Conservation (phyloP, 257 asterid genomes). For the Anisodus acutangulus region DNA sequence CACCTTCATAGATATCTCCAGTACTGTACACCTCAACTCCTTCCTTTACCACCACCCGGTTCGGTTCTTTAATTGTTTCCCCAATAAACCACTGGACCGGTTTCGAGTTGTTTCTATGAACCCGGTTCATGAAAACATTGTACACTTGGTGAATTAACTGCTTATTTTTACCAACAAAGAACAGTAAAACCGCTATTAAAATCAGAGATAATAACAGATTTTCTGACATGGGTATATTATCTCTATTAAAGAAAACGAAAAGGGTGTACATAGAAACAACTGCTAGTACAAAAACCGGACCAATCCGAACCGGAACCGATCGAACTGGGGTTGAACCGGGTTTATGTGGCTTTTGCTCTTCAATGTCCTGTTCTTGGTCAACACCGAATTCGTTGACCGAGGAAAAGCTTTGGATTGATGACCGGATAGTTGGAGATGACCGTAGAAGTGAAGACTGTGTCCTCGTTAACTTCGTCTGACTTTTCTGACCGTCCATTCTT, state of each 20-base stretch:
- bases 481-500: slow-evolving; percentile 75
- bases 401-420: slow-evolving; percentile 78
- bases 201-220: slow-evolving; percentile 61
- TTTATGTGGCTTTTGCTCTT: slow-evolving; percentile 90
- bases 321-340: slow-evolving; percentile 39
- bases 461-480: slow-evolving; percentile 78
- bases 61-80: slow-evolving; percentile 46
- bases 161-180: slow-evolving; percentile 53
- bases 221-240: slow-evolving; percentile 62
- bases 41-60: slow-evolving; percentile 36
- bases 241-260: slow-evolving; percentile 55
- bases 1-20: slow-evolving; percentile 57
- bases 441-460: slow-evolving; percentile 94
- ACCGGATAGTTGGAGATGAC: slow-evolving; percentile 77
- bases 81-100: slow-evolving; percentile 89
- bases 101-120: slow-evolving; percentile 52
- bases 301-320: slow-evolving; percentile 31
- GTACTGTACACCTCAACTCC: slow-evolving; percentile 53
- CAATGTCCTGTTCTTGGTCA: slow-evolving; percentile 58
- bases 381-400: slow-evolving; percentile 67
- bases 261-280: slow-evolving; percentile 58
- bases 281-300: slow-evolving; percentile 51
- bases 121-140: slow-evolving; percentile 46
- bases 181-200: slow-evolving; percentile 62
- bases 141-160: slow-evolving; percentile 47